Evolutionary conservation across 257 asterid species (phyloP).

Genomic region (Solanum arcanum): DNA sequence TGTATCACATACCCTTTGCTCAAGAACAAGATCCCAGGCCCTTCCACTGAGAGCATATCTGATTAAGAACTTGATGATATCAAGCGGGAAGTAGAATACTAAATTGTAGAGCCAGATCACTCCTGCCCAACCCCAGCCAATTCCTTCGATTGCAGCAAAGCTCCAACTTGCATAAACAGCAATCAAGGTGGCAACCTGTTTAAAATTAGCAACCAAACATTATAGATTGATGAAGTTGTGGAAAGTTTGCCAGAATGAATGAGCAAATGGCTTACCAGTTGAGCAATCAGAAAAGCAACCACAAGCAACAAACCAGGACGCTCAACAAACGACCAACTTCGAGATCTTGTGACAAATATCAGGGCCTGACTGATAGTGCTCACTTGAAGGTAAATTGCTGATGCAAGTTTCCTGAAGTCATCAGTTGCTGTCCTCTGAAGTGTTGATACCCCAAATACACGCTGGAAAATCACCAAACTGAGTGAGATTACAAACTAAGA

Average conservation of each 20-base stretch:
- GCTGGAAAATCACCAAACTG: slow-evolving; percentile 24
- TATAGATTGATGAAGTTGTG: neutral
- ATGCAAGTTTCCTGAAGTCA: slow-evolving; percentile 92
- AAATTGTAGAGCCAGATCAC: slow-evolving; percentile 92
- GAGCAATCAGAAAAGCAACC: slow-evolving; percentile 70
- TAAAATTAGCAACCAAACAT: neutral
- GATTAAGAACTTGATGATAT: slow-evolving; percentile 63
- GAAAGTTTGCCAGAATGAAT: neutral
- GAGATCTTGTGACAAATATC: slow-evolving; percentile 87
- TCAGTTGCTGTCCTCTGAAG: slow-evolving; percentile 86
- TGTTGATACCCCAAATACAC: slow-evolving; percentile 74
- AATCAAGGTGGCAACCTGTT: slow-evolving; percentile 85
- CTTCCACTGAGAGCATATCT: slow-evolving; percentile 85
- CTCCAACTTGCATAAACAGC: slow-evolving; percentile 93
- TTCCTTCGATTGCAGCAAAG: slow-evolving; percentile 95
- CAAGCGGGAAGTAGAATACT: slow-evolving; percentile 75
- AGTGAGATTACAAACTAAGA: neutral
- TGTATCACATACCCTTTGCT: slow-evolving; percentile 53
- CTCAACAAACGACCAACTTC: slow-evolving; percentile 88
- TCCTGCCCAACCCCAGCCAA: slow-evolving; percentile 99
- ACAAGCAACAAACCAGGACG: slow-evolving; percentile 89
- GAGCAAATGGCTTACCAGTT: slow-evolving; percentile 41
- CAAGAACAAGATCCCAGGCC: slow-evolving; percentile 98
- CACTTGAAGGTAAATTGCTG: slow-evolving; percentile 94
- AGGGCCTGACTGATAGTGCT: slow-evolving; percentile 96